Base-by-base conservation (phyloP, 306 rosid species). In the Hippophae rhamnoides region DNA sequence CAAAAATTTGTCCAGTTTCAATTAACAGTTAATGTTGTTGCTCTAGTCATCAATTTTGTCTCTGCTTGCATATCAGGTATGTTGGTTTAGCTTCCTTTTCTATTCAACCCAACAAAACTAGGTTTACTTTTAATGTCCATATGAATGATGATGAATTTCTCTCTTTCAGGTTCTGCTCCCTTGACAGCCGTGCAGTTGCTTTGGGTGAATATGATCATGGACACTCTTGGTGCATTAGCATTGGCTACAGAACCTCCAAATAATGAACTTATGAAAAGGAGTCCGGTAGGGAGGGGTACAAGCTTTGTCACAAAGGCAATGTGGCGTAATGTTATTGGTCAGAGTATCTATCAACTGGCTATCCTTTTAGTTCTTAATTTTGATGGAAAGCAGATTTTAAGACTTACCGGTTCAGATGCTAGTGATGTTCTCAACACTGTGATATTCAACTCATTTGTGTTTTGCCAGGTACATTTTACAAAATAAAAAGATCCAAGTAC, bases 151-250 rank as follows among this genome's bases (percentile, higher is more conserved):
- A 47, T 69, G 73, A 58, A 52, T 52, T 12, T 50, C 5, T 65
- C 27, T 44, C 66, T 72, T 77, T 75, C 81, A 92, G 99, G 99
- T 57, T 84, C 96, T 72, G 90, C 96, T 67, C 99, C 99, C 44
- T 86, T 92, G 64, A 92, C 99, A 13, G 96, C 93, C 43, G 99
- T 92, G 54, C 99, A 92, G 67, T 57, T 92, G 78, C 95, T 92
- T 50, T 92, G 99, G 99, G 99, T 88, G 31, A 92, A 92, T 83
- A 79, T 92, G 89, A 92, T 92, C 59, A 92, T 92, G 99, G 99
- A 92, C 84, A 88, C 99, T 49, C 86, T 92, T 50, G 99, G 99
- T 50, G 99, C 99, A 40, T 69, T 92, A 74, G 99, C 99, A 50
- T 78, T 92, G 60, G 99, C 99, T 43, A 92, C 99, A 25, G 99